phyloP scores from a whole-genome alignment of 371 early-diverging fungal genomes.

The Mortierella sp. region DNA sequence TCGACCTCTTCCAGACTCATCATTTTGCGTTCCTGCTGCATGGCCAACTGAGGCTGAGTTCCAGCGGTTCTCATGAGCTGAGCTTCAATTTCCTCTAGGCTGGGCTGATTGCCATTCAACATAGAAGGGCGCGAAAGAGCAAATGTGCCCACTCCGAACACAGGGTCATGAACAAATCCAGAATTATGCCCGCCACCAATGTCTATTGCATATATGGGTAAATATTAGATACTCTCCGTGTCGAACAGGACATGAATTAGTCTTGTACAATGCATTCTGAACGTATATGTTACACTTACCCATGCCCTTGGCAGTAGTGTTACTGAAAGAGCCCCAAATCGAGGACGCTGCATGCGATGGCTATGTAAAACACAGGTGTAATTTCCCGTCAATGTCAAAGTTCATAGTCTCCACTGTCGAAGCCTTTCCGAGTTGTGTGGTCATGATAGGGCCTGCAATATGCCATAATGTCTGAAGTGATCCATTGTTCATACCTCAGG shows the following conservation, averaged over 20 bases:
- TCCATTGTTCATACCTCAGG: conserved; percentile 41
- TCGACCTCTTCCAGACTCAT: conserved; percentile 80
- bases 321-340: conserved; percentile 57
- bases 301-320: conserved; percentile 42
- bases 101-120: conserved; percentile 36
- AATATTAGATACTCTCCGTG: not conserved
- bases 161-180: conserved; percentile 47
- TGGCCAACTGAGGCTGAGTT: conserved; percentile 44
- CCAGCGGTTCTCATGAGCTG: conserved; percentile 60
- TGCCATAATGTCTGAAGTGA: not conserved
- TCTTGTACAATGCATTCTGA: not conserved
- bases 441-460: not conserved
- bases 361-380: conserved; percentile 17
- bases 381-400: not conserved
- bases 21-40: conserved; percentile 61
- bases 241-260: not conserved
- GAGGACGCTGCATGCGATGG: conserved; percentile 53
- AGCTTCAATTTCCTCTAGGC: conserved; percentile 72
- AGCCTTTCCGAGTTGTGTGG: not conserved
- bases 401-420: not conserved
- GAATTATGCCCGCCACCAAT: conserved; percentile 17
- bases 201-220: conserved; percentile 6
- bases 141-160: conserved; percentile 51
- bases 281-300: conserved; percentile 15
- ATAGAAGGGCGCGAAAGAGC: conserved; percentile 35